Evolutionary conservation across 805 yeast species (phyloP).

Genomic region (Ogataea ganodermae): DNA sequence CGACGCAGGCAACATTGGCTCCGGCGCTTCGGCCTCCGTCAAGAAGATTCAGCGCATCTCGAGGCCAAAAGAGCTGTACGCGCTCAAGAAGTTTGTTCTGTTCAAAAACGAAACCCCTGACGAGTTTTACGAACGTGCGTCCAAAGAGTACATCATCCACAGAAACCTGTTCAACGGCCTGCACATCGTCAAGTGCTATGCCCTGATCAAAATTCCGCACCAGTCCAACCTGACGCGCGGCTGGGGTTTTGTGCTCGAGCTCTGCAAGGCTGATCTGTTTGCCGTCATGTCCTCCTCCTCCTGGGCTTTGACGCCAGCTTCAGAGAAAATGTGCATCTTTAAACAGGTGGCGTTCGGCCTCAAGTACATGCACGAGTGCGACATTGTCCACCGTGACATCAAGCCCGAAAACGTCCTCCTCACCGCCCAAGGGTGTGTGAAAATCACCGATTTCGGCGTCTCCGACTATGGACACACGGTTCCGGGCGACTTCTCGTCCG

Average conservation of each 20-base stretch:
- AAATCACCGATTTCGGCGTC: conserved; percentile 94
- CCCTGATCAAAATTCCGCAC: conserved; percentile 61
- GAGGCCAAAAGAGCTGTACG: conserved; percentile 53
- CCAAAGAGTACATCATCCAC: conserved; percentile 70
- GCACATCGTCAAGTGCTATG: conserved; percentile 63
- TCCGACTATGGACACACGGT: conserved; percentile 65
- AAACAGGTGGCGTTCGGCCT: conserved; percentile 71
- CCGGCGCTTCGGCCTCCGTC: conserved; percentile 77
- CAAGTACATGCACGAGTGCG: conserved; percentile 65
- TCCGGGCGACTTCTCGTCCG: conserved; percentile 53
- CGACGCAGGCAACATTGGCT: conserved; percentile 58
- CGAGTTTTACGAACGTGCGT: conserved; percentile 71
- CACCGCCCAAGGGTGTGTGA: conserved; percentile 54
- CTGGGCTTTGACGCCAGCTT: conserved; percentile 54
- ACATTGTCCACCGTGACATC: conserved; percentile 91
- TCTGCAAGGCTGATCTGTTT: conserved; percentile 62
- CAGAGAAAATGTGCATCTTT: conserved; percentile 68
- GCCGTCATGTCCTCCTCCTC: conserved; percentile 58
- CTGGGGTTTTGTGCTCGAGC: conserved; percentile 79
- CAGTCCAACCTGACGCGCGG: conserved; percentile 59
- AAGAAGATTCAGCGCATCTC: conserved; percentile 46
- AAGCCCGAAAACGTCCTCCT: conserved; percentile 92
- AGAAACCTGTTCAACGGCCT: conserved; percentile 54
- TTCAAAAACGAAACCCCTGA: conserved; percentile 66
- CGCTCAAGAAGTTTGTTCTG: conserved; percentile 67